Evolutionary conservation across 805 yeast genomes (phyloP).

Genomic region (Yueomyces sinensis): DNA sequence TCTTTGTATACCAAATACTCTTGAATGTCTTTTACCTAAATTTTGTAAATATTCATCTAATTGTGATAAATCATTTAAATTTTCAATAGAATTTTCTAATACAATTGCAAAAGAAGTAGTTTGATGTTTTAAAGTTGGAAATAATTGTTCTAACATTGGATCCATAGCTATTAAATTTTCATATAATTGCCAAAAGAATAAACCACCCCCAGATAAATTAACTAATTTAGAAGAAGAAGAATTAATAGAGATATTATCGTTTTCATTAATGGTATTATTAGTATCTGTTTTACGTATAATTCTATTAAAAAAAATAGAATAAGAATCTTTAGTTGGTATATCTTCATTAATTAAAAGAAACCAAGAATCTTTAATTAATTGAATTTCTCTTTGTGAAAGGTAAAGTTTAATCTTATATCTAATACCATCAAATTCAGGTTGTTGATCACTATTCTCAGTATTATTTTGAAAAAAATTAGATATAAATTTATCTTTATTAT

Average conservation of each 20-base stretch:
- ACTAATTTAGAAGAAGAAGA: background rate
- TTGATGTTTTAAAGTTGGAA: slow-evolving; percentile 69
- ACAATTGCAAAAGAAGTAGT: slow-evolving; percentile 74
- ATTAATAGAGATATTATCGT: background rate
- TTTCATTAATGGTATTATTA: background rate
- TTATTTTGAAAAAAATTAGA: too few species aligned
- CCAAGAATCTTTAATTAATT: slow-evolving; percentile 28
- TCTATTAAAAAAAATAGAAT: background rate
- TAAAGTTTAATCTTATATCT: slow-evolving; percentile 5
- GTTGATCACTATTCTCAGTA: too few species aligned
- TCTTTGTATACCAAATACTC: slow-evolving; percentile 63
- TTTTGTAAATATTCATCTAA: slow-evolving; percentile 48
- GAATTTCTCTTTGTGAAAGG: slow-evolving; percentile 21
- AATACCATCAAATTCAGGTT: background rate
- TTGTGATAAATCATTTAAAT: slow-evolving; percentile 43
- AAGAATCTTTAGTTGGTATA: slow-evolving; percentile 3
- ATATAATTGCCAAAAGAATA: slow-evolving; percentile 69
- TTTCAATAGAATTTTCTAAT: slow-evolving; percentile 49
- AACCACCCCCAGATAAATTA: slow-evolving; percentile 27
- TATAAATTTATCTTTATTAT: too few species aligned
- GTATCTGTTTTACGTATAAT: background rate
- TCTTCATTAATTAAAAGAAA: slow-evolving; percentile 27
- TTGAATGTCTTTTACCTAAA: slow-evolving; percentile 61
- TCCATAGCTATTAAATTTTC: slow-evolving; percentile 50
- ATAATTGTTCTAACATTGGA: slow-evolving; percentile 46